Base-by-base conservation (phyloP, 768 basidiomycete species). In the Phylloporus sp. region DNA sequence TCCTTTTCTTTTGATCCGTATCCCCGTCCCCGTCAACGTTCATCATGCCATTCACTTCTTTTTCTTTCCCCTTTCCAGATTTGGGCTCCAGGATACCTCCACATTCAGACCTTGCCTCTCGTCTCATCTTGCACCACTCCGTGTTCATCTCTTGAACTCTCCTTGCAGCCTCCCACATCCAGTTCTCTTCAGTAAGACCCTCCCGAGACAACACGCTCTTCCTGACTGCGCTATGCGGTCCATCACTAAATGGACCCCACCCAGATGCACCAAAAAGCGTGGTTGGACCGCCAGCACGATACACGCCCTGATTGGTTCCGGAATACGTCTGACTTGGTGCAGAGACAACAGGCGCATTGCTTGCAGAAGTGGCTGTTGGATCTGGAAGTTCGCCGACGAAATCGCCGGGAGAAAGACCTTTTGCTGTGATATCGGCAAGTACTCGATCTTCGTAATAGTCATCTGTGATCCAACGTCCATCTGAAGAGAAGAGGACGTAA, bases 361-460 rank as follows among this genome's bases (percentile, higher is more conserved):
- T 72, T 4, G 72, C 64, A 0, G 75, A 75, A 3, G 76, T 60
- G 3, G 80, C 80, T 45, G 83, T 80, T 16, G 89, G 84, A 53
- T 92, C 87, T 29, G 84, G 81, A 18, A 94, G 81, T 55, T 95
- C 86, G 48, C 88, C 88, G 18, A 95, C 93, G 7, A 74, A 80
- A 47, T 91, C 87, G 12, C 90, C 88, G 0, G 95, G 79, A 57
- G 87, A 86, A 58, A 91, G 77, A 6, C 93, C 95, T 29, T 84
- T 82, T n/a, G 81, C 81, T 4, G 84, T 79, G 60, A 91, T 88
- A 40, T 91, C 88, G 53, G 79, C 82, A 1, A 85, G 77, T 0
- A 81, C 80, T 50, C 88, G 88, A 35, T 86, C 88, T 69, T 99
- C 97, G 70, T 91, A 92, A 67, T 99, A 99, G 71, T 98, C 97